Percentiles rank a stretch among this genome's conserved stretches.
These are phyloP conservation scores for Rhodamnia rubescens DNA, from an alignment of 345 rosid species.

Conservation along the genomic window DNA sequence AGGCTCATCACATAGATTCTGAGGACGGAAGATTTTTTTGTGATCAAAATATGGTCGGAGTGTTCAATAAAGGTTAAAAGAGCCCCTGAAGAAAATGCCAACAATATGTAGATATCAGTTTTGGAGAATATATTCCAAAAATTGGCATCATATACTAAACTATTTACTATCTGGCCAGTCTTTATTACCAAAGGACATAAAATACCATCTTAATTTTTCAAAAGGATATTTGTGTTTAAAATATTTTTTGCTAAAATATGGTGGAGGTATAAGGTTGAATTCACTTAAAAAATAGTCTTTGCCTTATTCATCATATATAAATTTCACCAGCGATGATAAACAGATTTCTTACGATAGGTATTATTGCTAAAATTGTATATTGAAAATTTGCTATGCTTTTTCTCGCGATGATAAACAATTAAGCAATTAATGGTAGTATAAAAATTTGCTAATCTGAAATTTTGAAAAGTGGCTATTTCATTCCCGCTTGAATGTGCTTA, in stretches of 20 bases:
- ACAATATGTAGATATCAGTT: not conserved
- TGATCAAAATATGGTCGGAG: not conserved
- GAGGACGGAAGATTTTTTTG: not conserved
- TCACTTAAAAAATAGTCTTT: not conserved
- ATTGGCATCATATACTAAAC: not conserved
- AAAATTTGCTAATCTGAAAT: no score
- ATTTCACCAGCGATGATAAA: not conserved
- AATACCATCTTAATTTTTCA: not conserved
- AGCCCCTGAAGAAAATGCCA: not conserved
- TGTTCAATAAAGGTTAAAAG: no score
- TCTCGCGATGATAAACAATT: not conserved
- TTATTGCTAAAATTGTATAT: no score
- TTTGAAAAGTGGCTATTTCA: not conserved
- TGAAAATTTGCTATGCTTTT: no score
- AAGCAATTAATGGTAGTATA: not conserved
- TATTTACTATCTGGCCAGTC: not conserved
- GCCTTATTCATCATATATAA: not conserved
- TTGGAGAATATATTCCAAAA: not conserved
- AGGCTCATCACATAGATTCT: no score
- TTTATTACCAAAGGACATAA: not conserved
- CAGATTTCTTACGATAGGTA: no score
- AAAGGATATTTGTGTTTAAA: not conserved
- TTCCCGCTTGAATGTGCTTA: not conserved
- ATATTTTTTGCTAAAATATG: not conserved
- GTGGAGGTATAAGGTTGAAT: not conserved